Percentiles rank a stretch among this genome's conserved stretches.
phyloP scores from a whole-genome alignment of 768 basidiomycete genomes.

The Pisolithus sp. region DNA sequence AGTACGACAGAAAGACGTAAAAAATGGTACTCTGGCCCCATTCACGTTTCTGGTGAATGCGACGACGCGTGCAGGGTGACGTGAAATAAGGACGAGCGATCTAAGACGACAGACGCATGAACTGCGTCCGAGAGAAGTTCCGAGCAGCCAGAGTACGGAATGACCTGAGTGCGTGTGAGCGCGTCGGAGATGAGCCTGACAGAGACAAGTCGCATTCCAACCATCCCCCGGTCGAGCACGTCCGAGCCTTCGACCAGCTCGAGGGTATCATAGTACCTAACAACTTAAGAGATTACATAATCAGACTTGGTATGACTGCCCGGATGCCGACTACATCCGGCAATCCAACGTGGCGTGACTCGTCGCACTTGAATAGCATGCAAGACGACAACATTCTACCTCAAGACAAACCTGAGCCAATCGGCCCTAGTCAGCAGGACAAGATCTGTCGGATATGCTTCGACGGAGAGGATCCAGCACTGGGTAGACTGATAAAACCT shows the following conservation, averaged over 20 bases:
- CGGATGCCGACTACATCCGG: no score
- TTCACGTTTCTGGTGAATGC: background rate
- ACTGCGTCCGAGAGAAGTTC: no score
- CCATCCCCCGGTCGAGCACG: no score
- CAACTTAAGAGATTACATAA: no score
- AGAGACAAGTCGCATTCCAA: background rate
- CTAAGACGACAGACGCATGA: background rate
- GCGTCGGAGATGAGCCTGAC: no score
- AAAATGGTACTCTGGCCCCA: background rate
- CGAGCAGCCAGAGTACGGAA: no score
- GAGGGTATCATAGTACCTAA: no score
- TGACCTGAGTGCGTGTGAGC: no score
- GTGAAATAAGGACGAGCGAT: background rate
- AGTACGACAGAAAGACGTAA: background rate
- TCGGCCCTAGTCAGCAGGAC: slow-evolving; percentile 31
- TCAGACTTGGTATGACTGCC: no score
- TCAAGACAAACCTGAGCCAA: slow-evolving; percentile 5
- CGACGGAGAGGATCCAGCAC: slow-evolving; percentile 52
- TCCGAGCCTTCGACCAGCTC: no score
- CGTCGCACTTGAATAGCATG: background rate
- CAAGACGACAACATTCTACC: slow-evolving; percentile 8
- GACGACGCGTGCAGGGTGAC: background rate
- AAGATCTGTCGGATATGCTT: slow-evolving; percentile 84
- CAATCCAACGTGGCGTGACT: no score
- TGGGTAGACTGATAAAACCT: slow-evolving; percentile 78